These are phyloP conservation scores for Amanita rimosa DNA, from an alignment of 768 basidiomycete genomes.

Conservation along the genomic window DNA sequence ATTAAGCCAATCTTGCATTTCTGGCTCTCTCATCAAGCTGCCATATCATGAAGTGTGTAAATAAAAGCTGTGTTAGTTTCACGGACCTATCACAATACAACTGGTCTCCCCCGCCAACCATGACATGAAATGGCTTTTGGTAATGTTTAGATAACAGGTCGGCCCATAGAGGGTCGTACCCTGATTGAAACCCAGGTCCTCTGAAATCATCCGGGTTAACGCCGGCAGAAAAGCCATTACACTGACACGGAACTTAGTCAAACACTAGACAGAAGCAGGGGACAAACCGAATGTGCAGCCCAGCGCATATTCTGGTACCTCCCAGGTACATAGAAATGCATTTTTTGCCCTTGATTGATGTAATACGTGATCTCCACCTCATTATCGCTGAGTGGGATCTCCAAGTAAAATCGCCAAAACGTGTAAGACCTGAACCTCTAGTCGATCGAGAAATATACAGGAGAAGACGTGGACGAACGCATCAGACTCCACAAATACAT, in stretches of 20 bases:
- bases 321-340: slow-evolving; percentile 80
- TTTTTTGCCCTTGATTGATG: slow-evolving; percentile 68
- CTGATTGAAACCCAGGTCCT: slow-evolving; percentile 67
- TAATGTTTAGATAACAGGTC: slow-evolving; percentile 82
- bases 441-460: background rate
- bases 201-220: slow-evolving; percentile 84
- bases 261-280: background rate
- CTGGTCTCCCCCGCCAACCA: slow-evolving; percentile 93
- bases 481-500: slow-evolving; percentile 46
- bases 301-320: slow-evolving; percentile 77
- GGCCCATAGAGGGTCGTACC: slow-evolving; percentile 88
- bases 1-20: slow-evolving; percentile 78
- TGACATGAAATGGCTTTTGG: slow-evolving; percentile 73
- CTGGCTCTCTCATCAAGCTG: slow-evolving; percentile 77
- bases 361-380: slow-evolving; percentile 77
- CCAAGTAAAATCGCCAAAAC: slow-evolving; percentile 90
- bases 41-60: background rate
- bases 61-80: background rate
- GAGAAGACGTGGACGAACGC: slow-evolving; percentile 27
- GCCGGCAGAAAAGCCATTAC: slow-evolving; percentile 84
- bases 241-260: slow-evolving; percentile 27
- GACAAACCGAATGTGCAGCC: slow-evolving; percentile 75
- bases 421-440: slow-evolving; percentile 55
- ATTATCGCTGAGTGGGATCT: slow-evolving; percentile 56
- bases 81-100: slow-evolving; percentile 74